Conservation (phyloP, 345 rosid genomes). For the Euphorbia tirucalli region DNA sequence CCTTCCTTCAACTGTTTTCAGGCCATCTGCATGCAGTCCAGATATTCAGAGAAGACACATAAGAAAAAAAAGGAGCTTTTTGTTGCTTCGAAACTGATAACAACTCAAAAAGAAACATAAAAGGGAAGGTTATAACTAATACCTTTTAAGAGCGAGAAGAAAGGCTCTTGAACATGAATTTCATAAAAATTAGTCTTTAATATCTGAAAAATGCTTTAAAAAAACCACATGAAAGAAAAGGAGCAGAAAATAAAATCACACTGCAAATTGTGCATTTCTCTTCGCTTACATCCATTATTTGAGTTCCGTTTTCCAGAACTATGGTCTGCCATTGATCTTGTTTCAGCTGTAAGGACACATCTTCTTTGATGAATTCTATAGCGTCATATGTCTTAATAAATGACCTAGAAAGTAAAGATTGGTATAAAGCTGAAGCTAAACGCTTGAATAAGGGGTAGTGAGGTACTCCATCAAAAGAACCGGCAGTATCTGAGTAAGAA, state of each 20-base stretch:
- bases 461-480: conserved; percentile 42
- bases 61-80: neutral
- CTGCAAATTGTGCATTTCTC: neutral
- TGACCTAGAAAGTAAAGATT: conserved; percentile 36
- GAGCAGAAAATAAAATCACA: neutral
- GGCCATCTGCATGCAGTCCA: conserved; percentile 36
- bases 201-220: conserved; percentile 22
- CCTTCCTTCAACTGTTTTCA: conserved; percentile 49
- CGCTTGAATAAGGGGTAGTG: conserved; percentile 46
- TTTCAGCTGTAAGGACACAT: conserved; percentile 28
- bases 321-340: conserved; percentile 40
- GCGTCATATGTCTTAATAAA: conserved; percentile 26
- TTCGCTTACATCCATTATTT: conserved; percentile 37
- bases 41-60: conserved; percentile 18
- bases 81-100: neutral
- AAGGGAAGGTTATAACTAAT: neutral
- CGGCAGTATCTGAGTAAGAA: conserved; percentile 25
- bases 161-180: conserved; percentile 51
- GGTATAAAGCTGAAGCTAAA: conserved; percentile 43
- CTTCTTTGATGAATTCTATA: conserved; percentile 24
- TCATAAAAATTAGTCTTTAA: conserved; percentile 34
- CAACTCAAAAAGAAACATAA: neutral
- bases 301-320: conserved; percentile 35
- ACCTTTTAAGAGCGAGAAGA: conserved; percentile 49
- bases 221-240: neutral